A percentile compares a stretch with the other conserved stretches of the same genome.
phyloP scores from a whole-genome alignment of 768 basidiomycete species.

The Psilocybe sp. region DNA sequence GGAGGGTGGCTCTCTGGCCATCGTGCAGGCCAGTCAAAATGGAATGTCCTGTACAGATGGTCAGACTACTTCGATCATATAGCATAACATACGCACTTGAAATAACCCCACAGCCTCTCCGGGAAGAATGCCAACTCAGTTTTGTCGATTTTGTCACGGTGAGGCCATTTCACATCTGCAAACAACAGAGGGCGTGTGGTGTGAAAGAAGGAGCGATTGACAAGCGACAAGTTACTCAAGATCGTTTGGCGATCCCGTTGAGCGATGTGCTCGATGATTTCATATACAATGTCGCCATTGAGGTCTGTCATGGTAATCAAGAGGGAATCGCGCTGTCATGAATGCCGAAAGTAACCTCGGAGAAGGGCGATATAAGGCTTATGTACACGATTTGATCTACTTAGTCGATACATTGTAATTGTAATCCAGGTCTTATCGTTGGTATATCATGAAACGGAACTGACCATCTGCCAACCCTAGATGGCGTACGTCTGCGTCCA shows the following conservation, averaged over 20 bases:
- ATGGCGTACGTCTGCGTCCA: constrained; percentile 93
- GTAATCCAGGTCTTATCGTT: too few relatives aligned
- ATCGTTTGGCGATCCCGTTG: constrained; percentile 4
- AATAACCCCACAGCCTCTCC: constrained; percentile 32
- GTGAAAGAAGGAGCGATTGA: constrained; percentile 10
- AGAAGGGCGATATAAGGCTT: too few relatives aligned
- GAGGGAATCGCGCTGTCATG: too few relatives aligned
- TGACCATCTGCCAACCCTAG: neutral
- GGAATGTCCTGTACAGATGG: constrained; percentile 25
- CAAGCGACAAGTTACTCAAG: constrained; percentile 12
- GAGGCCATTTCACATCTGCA: constrained; percentile 36
- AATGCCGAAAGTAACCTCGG: too few relatives aligned
- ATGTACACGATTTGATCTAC: too few relatives aligned
- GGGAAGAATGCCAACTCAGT: constrained; percentile 37
- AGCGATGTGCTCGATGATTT: constrained; percentile 13
- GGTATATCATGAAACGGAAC: too few relatives aligned
- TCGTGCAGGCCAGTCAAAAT: constrained; percentile 41
- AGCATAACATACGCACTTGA: constrained; percentile 26
- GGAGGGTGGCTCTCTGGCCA: constrained; percentile 40
- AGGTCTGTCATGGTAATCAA: too few relatives aligned
- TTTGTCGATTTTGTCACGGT: constrained; percentile 32
- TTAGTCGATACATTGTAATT: too few relatives aligned
- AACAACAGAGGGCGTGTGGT: constrained; percentile 22
- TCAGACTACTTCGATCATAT: neutral
- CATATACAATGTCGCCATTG: constrained; percentile 14